Percentiles rank a stretch among this genome's conserved stretches.
These are phyloP conservation scores for Datisca glomerata DNA, from an alignment of 306 rosid genomes.

Conservation along the genomic window DNA sequence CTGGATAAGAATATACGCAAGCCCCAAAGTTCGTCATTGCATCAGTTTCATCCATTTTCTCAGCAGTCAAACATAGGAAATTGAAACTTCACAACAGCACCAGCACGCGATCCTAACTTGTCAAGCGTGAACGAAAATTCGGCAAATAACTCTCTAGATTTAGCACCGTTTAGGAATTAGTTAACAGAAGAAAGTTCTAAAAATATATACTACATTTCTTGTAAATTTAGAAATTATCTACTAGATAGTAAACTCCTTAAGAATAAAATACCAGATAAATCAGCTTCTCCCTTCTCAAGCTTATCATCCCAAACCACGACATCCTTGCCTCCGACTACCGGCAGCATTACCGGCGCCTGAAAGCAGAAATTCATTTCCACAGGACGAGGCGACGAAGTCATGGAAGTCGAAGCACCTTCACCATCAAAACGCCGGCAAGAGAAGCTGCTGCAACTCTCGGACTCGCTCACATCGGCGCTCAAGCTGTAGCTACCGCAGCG, in stretches of 20 bases:
- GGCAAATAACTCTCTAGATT: no score
- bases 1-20: no score
- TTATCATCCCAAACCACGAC: constrained; percentile 64
- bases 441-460: constrained; percentile 81
- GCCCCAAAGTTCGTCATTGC: background rate
- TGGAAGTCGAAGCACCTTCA: constrained; percentile 67
- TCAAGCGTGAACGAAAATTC: no score
- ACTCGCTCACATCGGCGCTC: constrained; percentile 91
- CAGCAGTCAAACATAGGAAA: background rate
- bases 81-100: no score
- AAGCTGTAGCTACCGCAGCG: constrained; percentile 82
- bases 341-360: constrained; percentile 51
- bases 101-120: no score
- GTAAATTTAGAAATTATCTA: no score
- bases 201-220: no score
- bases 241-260: no score
- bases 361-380: constrained; percentile 22
- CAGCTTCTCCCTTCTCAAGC: constrained; percentile 30
- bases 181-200: no score
- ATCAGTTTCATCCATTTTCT: background rate
- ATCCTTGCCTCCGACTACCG: constrained; percentile 61
- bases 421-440: constrained; percentile 56
- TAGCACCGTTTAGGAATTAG: no score
- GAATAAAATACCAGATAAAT: constrained; percentile 46
- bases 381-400: constrained; percentile 57